phyloP scores from a whole-genome alignment of 108 stramenopile genomes.

The Seminavis robusta region DNA sequence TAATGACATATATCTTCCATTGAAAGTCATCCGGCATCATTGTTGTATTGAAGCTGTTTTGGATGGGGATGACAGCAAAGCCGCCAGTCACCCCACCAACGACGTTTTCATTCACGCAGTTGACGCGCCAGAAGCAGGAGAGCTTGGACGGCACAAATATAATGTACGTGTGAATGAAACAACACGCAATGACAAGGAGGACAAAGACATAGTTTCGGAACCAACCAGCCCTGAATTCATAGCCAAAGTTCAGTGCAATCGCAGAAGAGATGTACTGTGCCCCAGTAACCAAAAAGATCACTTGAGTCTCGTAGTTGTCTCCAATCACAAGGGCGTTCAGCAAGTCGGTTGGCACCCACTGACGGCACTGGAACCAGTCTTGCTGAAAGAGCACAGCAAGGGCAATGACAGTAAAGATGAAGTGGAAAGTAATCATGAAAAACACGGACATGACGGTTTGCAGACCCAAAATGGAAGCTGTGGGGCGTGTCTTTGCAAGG shows the following conservation, averaged over 20 bases:
- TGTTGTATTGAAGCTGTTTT: conserved; percentile 46
- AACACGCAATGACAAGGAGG: conserved; percentile 20
- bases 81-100: too few species aligned
- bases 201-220: conserved; percentile 51
- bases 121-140: conserved; percentile 57
- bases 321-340: conserved; percentile 31
- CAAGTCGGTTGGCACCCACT: conserved; percentile 47
- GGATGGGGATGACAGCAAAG: too few species aligned
- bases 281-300: conserved; percentile 56
- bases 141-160: conserved; percentile 31
- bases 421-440: conserved; percentile 51
- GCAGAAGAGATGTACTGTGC: conserved; percentile 57
- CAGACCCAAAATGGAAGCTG: conserved; percentile 57
- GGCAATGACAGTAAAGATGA: conserved; percentile 40
- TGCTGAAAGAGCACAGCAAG: conserved; percentile 38
- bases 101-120: conserved; percentile 49
- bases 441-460: conserved; percentile 42
- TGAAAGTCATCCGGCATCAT: conserved; percentile 51
- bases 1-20: conserved; percentile 25
- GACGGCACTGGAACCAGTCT: conserved; percentile 65
- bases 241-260: conserved; percentile 58
- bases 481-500: conserved; percentile 54
- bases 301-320: conserved; percentile 54
- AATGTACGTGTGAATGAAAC: conserved; percentile 17
- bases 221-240: conserved; percentile 33